Base-by-base conservation (phyloP, 2,329 filamentous ascomycete genomes). In the Hypoxylon sp. region DNA sequence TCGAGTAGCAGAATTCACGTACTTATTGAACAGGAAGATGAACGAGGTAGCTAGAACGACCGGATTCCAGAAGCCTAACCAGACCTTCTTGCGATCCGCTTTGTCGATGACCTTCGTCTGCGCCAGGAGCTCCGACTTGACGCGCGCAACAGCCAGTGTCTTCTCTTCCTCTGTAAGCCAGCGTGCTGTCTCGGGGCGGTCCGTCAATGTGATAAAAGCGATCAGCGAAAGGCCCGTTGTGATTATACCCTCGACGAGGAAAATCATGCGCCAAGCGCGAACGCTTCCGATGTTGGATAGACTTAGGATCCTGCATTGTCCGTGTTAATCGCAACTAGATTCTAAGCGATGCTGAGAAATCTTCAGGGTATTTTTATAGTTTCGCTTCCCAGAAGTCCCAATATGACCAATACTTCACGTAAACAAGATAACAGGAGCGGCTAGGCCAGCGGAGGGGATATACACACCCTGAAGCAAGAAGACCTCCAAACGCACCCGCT, bases 401-500 rank as follows among this genome's bases (percentile, higher is more conserved):
- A 11, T 6, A 11, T 4, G 16, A 3, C 4, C 7, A 11, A 40
- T 20, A 2, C 8, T 40, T 11, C 7, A 40, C 11, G 16, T 40
- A 11, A 18, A 11, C 4, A 16, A 20, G 1, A 18, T 11, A 11
- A 7, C 2, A 18, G 16, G 16, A 16, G 4, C 4, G n/a, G n/a
- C 36, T 40, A 18, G 36, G 9, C 2, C 7, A 44, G 8, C 2
- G 7, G 50, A 30, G 4, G 18, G 12, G 3, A 8, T 12, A 49
- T 24, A 68, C 65, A 12, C 20, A 68, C 1, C 80, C 89, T 0
- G 82, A 87, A 0, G 87, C 86, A 0, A 93, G 79, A 0, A 93
- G 80, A 0, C 90, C 90, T 18, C 91, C 90, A 68, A 92, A 92
- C 0, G 89, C 89, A 2, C 90, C 90, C 0, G 90, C 89, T 0